Conservation (phyloP, 495 filamentous ascomycete species). For the Neurospora discreta region DNA sequence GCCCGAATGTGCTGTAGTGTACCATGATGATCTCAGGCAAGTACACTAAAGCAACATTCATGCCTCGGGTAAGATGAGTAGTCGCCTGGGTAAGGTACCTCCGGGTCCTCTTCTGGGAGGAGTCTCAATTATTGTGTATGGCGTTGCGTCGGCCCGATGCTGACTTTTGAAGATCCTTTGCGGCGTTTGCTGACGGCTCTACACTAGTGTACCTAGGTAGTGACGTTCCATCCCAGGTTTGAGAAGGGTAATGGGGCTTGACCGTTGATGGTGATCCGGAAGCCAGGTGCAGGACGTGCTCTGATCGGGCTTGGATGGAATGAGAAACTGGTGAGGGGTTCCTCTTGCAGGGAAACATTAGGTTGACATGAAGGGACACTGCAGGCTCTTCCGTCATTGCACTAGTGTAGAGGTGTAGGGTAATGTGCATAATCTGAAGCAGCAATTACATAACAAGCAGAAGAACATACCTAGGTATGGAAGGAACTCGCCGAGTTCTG, state of each 20-base stretch:
- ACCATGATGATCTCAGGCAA: not conserved
- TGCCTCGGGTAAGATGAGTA: not conserved
- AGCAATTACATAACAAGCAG: too few relatives aligned
- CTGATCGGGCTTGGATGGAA: not conserved
- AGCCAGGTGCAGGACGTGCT: not conserved
- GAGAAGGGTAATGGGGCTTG: not conserved
- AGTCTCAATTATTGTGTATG: not conserved
- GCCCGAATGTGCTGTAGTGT: not conserved
- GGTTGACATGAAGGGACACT: not conserved
- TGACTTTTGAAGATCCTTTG: not conserved
- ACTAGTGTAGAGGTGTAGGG: too few relatives aligned
- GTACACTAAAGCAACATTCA: not conserved
- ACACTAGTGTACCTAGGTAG: too few relatives aligned
- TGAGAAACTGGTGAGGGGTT: not conserved
- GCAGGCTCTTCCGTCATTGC: too few relatives aligned
- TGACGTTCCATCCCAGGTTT: not conserved
- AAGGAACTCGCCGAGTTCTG: not conserved
- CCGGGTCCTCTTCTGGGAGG: not conserved
- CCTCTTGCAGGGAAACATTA: too few relatives aligned
- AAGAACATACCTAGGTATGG: too few relatives aligned
- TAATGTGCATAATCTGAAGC: not conserved
- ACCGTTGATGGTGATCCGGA: not conserved
- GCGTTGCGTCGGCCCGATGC: not conserved
- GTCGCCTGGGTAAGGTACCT: not conserved
- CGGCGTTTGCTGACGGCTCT: not conserved